Percentiles rank a stretch among this genome's conserved stretches.
Conservation (phyloP, 495 filamentous ascomycete genomes). For the Penicillium goetzii region DNA sequence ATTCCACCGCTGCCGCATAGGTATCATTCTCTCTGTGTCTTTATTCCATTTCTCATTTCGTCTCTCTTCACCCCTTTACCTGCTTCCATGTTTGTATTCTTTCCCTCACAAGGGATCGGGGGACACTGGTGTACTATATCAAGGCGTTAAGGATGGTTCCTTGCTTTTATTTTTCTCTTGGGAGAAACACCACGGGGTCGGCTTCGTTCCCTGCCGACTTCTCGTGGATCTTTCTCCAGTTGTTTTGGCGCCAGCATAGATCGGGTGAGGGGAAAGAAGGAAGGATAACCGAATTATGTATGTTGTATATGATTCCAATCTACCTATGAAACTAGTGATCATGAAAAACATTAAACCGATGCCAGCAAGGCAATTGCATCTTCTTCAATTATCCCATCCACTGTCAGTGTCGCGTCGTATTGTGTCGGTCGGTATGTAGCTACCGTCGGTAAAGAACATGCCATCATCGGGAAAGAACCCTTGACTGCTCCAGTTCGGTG, state of each 20-base stretch:
- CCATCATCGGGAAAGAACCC: conserved; percentile 52
- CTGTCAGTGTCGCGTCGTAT: not conserved
- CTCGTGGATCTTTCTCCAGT: not conserved
- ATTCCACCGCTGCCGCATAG: conserved; percentile 35
- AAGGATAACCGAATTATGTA: conserved; percentile 7
- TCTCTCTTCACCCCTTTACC: not conserved
- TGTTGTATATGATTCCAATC: conserved; percentile 23
- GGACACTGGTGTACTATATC: conserved; percentile 23
- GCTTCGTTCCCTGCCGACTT: not conserved
- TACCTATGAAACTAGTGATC: conserved; percentile 7
- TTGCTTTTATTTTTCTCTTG: conserved; percentile 1
- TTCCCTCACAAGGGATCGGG: not conserved
- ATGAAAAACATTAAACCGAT: not conserved
- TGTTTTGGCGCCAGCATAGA: conserved; percentile 13
- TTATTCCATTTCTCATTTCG: not conserved
- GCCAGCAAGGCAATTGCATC: not conserved
- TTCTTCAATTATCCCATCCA: not conserved
- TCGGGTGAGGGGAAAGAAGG: not conserved
- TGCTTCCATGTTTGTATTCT: conserved; percentile 3
- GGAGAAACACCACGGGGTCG: not conserved
- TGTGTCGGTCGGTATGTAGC: conserved; percentile 49
- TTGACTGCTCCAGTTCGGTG: conserved; percentile 71
- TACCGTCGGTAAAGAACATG: conserved; percentile 65
- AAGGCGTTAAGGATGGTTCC: conserved; percentile 16
- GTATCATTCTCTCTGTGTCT: not conserved